Conservation (phyloP, 202 grass and related monocot genomes). For the Schoenoplectus tabernaemontani region DNA sequence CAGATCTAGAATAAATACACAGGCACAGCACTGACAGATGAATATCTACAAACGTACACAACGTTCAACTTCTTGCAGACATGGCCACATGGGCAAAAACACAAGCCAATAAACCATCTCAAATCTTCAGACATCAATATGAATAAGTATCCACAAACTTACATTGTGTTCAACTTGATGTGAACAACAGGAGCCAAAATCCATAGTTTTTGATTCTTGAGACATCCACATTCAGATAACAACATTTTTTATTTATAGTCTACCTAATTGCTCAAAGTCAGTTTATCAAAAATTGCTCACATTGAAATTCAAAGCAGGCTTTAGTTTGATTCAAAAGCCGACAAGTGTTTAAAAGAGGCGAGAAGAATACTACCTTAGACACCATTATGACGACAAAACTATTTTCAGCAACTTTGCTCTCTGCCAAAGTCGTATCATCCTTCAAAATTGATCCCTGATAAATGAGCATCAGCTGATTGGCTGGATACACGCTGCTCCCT, state of each 20-base stretch:
- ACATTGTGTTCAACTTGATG: background rate
- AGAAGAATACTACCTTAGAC: conserved; percentile 37
- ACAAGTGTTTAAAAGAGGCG: background rate
- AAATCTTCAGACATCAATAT: background rate
- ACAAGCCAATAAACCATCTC: background rate
- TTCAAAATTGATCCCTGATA: conserved; percentile 71
- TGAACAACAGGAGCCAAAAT: background rate
- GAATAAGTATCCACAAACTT: background rate
- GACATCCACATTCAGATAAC: background rate
- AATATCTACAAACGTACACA: background rate
- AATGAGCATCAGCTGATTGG: conserved; percentile 80
- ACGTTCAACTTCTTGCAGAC: background rate
- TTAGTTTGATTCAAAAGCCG: background rate
- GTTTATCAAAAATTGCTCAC: background rate
- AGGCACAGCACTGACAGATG: background rate
- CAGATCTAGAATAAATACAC: background rate
- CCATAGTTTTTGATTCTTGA: background rate
- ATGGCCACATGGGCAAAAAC: background rate
- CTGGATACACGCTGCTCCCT: conserved; percentile 58
- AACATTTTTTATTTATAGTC: background rate
- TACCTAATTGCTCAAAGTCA: background rate
- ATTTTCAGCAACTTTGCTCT: conserved; percentile 65
- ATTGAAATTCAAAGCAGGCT: background rate
- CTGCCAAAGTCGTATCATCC: conserved; percentile 64
- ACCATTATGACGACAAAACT: conserved; percentile 90